Evolutionary conservation across 768 basidiomycete genomes (phyloP), one percentile per base, ranked within the genome.

Genomic region (Rhodosporidiobolus sp.): DNA sequence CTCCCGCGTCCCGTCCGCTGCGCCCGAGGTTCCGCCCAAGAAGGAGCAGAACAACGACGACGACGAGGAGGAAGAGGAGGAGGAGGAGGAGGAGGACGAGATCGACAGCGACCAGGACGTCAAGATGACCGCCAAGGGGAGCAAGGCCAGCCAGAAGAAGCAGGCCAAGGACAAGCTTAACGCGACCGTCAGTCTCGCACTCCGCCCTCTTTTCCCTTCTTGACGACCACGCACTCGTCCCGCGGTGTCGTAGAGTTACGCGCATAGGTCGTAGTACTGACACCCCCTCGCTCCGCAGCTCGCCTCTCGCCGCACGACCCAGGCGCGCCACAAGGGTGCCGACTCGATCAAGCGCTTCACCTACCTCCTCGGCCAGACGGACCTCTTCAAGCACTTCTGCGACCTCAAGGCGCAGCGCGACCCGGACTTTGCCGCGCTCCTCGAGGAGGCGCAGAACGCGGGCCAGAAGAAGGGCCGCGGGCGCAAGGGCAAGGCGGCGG

Each of bases 321-420:
- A 75, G 59, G 63, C 70, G 1, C 45, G 67, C 6, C 74, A 72
- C 67, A 75, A 97, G 92, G 86, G 94, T 52, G 83, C 91, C 28
- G 94, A 97, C 79, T 92, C 94, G 17, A 91, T 97, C 72, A 98
- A 98, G 81, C 89, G 94, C 26, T 98, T 97, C 80, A 91, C 91
- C 4, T 98, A 97, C 81, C 87, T 98, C n/a, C 86, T 99, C 3
- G 96, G 96, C 14, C 94, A 99, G 81, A 98, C 95, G 0, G 96
- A 98, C 76, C 85, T 98, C 28, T 99, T 99, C 85, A 92, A 93
- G 77, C 95, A 98, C 81, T 98, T 98, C 79, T 91, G 97, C 12
- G 93, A 97, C 80, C 89, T 97, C 82, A 96, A 96, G 86, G 87
- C 87, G 83, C 87, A 91, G 53, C 88, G 92, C 28, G 94, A 98